Conservation (phyloP, 2,329 filamentous ascomycete species). For the Penicillium carneum region DNA sequence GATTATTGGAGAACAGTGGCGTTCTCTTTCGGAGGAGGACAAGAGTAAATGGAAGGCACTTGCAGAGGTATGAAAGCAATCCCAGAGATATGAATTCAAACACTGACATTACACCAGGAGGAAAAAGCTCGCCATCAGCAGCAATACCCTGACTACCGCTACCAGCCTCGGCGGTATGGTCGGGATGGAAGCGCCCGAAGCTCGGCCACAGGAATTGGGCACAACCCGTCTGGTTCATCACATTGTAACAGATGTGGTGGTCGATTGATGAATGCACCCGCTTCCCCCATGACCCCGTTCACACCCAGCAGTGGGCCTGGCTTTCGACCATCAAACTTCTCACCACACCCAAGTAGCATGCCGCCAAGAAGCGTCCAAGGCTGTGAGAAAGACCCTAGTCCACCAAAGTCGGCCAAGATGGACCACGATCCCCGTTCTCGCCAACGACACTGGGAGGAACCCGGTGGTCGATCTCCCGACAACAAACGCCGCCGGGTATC, state of each 20-base stretch:
- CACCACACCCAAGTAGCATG: conserved; percentile 41
- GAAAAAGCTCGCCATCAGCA: conserved; percentile 89
- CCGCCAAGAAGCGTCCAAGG: conserved; percentile 35
- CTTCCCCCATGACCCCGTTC: conserved; percentile 53
- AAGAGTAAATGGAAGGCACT: conserved; percentile 88
- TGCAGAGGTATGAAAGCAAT: conserved; percentile 69
- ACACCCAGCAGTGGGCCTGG: conserved; percentile 41
- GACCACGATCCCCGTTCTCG: conserved; percentile 38
- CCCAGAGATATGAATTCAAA: not conserved
- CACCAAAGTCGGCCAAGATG: conserved; percentile 39
- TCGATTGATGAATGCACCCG: conserved; percentile 56
- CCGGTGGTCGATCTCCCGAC: conserved; percentile 60
- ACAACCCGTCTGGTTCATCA: conserved; percentile 49
- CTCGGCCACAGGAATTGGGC: conserved; percentile 44
- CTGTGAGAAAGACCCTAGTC: conserved; percentile 35
- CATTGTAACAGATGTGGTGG: conserved; percentile 56
- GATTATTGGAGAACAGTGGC: conserved; percentile 94
- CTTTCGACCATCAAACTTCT: conserved; percentile 40
- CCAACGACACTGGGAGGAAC: conserved; percentile 42
- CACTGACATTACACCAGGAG: conserved; percentile 60
- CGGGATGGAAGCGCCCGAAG: conserved; percentile 60
- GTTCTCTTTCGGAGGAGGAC: conserved; percentile 72
- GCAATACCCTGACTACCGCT: conserved; percentile 92
- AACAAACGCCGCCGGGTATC: conserved; percentile 68
- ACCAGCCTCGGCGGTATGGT: conserved; percentile 77